Percentiles rank a stretch among this genome's conserved stretches.
These are phyloP conservation scores for Cytidiella melzeri DNA, from an alignment of 768 basidiomycete species.

Conservation along the genomic window DNA sequence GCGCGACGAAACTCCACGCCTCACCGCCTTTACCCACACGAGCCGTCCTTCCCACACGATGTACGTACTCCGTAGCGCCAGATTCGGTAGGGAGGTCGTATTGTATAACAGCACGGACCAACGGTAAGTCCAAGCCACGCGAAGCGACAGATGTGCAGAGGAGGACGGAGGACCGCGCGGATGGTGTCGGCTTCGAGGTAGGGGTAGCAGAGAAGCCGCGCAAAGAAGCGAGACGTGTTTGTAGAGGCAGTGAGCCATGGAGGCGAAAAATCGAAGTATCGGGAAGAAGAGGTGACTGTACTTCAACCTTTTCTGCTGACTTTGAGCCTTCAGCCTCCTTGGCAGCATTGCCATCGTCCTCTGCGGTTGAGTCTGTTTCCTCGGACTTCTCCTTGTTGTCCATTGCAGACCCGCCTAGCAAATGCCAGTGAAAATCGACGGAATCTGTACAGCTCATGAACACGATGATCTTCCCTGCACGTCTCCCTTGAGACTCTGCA, in stretches of 20 bases:
- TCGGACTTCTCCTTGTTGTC: conserved; percentile 26
- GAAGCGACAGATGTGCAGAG: conserved; percentile 97
- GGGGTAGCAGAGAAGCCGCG: conserved; percentile 61
- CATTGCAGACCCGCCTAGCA: conserved; percentile 73
- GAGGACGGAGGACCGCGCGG: conserved; percentile 57
- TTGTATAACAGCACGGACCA: conserved; percentile 92
- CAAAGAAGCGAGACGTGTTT: conserved; percentile 76
- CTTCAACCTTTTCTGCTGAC: conserved; percentile 38
- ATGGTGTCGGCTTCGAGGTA: conserved; percentile 25
- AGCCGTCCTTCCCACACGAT: conserved; percentile 94
- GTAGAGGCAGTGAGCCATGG: conserved; percentile 86
- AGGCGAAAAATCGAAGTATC: conserved; percentile 78
- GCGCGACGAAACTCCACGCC: conserved; percentile 88
- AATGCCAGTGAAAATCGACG: conserved; percentile 92
- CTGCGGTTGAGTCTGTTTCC: conserved; percentile 15
- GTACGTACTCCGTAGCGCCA: conserved; percentile 93
- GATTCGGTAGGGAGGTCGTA: conserved; percentile 98
- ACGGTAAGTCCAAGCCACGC: conserved; percentile 92
- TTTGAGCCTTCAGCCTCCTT: neutral
- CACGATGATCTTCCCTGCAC: conserved; percentile 77
- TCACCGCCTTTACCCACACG: conserved; percentile 95
- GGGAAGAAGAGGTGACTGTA: conserved; percentile 73
- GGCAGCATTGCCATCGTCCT: conserved; percentile 20
- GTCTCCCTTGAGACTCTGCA: conserved; percentile 45
- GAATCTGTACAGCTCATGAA: conserved; percentile 97